Evolutionary conservation across 768 basidiomycete genomes (phyloP).

Genomic region (Hortiboletus campestris): DNA sequence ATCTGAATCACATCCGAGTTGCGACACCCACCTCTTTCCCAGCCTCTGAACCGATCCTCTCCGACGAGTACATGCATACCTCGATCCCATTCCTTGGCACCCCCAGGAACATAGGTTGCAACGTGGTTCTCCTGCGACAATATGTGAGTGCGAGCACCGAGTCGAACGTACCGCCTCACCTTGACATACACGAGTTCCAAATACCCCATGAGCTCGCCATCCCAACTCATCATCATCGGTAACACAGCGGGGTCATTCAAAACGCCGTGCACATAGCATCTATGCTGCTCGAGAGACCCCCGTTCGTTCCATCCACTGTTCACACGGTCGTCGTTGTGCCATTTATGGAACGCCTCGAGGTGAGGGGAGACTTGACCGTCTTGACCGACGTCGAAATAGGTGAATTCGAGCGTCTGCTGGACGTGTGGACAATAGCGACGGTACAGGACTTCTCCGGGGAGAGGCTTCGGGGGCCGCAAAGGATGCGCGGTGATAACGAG

Average conservation of each 20-base stretch:
- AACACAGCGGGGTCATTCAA: conserved; percentile 39
- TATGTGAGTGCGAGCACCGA: not conserved
- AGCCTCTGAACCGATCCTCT: conserved; percentile 46
- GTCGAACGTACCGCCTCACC: conserved; percentile 25
- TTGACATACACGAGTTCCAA: conserved; percentile 46
- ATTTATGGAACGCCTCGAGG: conserved; percentile 44
- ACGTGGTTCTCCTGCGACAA: conserved; percentile 19
- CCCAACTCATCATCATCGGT: conserved; percentile 48
- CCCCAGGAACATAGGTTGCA: conserved; percentile 24
- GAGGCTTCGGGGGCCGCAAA: conserved; percentile 49
- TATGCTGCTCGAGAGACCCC: conserved; percentile 43
- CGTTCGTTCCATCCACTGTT: conserved; percentile 45
- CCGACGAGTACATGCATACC: conserved; percentile 48
- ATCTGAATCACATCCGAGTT: not conserved
- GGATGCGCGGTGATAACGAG: conserved; percentile 51
- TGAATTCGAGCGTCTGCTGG: conserved; percentile 30
- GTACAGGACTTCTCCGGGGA: conserved; percentile 41
- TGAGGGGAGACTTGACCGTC: conserved; percentile 26
- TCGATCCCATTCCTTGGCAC: conserved; percentile 32
- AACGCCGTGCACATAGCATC: conserved; percentile 36
- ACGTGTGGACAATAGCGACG: conserved; percentile 34
- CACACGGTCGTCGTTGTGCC: conserved; percentile 51
- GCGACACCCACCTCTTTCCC: conserved; percentile 37
- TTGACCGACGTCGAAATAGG: conserved; percentile 27
- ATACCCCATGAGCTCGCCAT: conserved; percentile 43